phyloP scores from a whole-genome alignment of 306 rosid species.

The Sophora flavescens region DNA sequence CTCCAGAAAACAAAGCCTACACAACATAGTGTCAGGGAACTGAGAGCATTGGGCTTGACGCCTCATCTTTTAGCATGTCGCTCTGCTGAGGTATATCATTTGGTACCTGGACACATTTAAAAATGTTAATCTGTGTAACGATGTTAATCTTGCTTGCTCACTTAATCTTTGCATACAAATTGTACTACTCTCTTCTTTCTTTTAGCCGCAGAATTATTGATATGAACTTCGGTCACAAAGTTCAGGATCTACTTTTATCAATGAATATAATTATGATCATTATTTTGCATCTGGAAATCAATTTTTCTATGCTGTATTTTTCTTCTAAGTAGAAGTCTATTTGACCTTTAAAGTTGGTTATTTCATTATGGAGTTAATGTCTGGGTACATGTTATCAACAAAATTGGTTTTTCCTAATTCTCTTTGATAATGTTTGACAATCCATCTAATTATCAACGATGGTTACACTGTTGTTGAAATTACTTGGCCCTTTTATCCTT shows the following conservation, averaged over 20 bases:
- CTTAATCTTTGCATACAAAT: conserved; percentile 22
- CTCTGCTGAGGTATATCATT: conserved; percentile 81
- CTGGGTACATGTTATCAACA: not conserved
- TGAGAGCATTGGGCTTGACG: too few species aligned
- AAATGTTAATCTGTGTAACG: conserved; percentile 25
- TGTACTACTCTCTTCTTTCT: not conserved
- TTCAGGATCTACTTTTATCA: conserved; percentile 19
- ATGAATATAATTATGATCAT: conserved; percentile 7
- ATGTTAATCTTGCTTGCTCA: conserved; percentile 17
- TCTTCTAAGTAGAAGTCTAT: not conserved
- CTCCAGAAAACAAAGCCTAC: too few species aligned
- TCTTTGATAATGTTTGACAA: too few species aligned
- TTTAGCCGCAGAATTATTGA: not conserved
- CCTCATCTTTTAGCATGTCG: conserved; percentile 97
- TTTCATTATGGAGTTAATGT: not conserved
- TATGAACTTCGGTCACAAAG: conserved; percentile 2
- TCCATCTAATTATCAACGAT: too few species aligned
- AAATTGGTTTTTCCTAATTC: not conserved
- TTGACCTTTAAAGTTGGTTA: conserved; percentile 20
- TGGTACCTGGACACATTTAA: conserved; percentile 38
- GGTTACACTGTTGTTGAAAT: too few species aligned
- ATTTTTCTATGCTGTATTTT: conserved; percentile 8
- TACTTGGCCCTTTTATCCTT: too few species aligned
- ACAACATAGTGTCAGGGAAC: too few species aligned
- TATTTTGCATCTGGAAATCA: conserved; percentile 4